phyloP scores from a whole-genome alignment of 345 rosid genomes.

The Dipteronia dyeriana region DNA sequence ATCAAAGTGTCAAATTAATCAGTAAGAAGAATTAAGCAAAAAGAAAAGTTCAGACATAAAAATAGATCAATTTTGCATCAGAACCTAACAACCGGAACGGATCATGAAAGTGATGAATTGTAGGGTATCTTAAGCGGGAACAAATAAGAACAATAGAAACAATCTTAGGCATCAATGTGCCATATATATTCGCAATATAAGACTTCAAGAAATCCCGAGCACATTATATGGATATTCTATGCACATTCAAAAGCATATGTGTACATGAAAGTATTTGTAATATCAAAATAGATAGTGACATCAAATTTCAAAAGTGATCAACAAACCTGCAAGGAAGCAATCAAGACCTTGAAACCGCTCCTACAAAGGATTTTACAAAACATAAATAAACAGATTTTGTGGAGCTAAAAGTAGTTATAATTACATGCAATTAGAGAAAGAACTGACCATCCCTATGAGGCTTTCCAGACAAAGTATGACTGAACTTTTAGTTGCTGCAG shows the following conservation, averaged over 20 bases:
- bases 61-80: background rate
- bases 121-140: background rate
- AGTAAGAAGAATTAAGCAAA: background rate
- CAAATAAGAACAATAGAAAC: background rate
- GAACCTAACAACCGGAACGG: background rate
- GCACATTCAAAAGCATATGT: background rate
- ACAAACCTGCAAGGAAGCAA: slow-evolving; percentile 91
- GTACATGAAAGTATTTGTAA: background rate
- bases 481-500: slow-evolving; percentile 98
- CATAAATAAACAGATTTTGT: slow-evolving; percentile 5
- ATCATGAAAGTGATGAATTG: background rate
- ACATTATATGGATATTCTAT: background rate
- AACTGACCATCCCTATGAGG: slow-evolving; percentile 72
- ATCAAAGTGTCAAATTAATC: background rate
- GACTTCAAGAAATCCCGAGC: background rate
- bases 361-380: slow-evolving; percentile 33
- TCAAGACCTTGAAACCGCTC: slow-evolving; percentile 85
- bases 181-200: background rate
- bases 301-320: slow-evolving; percentile 8
- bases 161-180: background rate
- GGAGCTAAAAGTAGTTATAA: slow-evolving; percentile 1
- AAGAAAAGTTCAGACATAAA: background rate
- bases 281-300: slow-evolving; percentile 4
- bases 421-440: background rate
- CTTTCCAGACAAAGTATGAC: slow-evolving; percentile 89